Conservation (phyloP, 2,329 filamentous ascomycete species). For the Pseudodiploospora longispora region DNA sequence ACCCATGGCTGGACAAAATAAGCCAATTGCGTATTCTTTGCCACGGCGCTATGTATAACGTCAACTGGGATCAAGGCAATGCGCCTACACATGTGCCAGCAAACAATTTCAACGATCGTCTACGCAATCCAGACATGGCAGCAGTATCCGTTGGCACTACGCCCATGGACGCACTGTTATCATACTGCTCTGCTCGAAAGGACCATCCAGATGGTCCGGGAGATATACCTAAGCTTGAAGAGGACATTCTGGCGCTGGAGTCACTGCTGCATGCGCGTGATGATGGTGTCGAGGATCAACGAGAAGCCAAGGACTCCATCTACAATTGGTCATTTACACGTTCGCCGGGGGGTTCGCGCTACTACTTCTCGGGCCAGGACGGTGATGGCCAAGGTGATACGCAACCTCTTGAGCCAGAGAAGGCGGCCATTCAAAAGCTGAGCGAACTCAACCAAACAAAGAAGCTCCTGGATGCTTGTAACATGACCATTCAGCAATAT, state of each 20-base stretch:
- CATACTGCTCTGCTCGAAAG: conserved; percentile 22
- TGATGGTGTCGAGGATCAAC: conserved; percentile 24
- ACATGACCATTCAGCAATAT: conserved; percentile 12
- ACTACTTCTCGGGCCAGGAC: conserved; percentile 14
- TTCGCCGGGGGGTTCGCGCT: conserved; percentile 18
- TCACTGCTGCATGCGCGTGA: conserved; percentile 20
- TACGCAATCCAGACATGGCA: conserved; percentile 16
- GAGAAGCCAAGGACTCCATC: conserved; percentile 20
- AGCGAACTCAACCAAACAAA: conserved; percentile 16
- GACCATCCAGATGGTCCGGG: conserved; percentile 10
- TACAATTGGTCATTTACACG: conserved; percentile 23
- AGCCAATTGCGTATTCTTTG: conserved; percentile 16
- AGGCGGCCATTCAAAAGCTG: conserved; percentile 5
- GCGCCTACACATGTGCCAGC: conserved; percentile 24
- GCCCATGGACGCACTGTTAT: conserved; percentile 28
- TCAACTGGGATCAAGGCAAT: conserved; percentile 22
- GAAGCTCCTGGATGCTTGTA: conserved; percentile 13
- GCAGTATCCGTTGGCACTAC: conserved; percentile 27
- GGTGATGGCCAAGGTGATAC: conserved; percentile 1
- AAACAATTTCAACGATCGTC: conserved; percentile 14
- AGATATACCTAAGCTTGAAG: conserved; percentile 14
- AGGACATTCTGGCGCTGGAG: conserved; percentile 19
- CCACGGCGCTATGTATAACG: conserved; percentile 31
- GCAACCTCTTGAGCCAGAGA: conserved; percentile 5
- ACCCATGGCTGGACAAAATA: conserved; percentile 10